A percentile compares a stretch with the other conserved stretches of the same genome.
phyloP scores from a whole-genome alignment of 345 rosid genomes.

The Melastoma malabathricum region DNA sequence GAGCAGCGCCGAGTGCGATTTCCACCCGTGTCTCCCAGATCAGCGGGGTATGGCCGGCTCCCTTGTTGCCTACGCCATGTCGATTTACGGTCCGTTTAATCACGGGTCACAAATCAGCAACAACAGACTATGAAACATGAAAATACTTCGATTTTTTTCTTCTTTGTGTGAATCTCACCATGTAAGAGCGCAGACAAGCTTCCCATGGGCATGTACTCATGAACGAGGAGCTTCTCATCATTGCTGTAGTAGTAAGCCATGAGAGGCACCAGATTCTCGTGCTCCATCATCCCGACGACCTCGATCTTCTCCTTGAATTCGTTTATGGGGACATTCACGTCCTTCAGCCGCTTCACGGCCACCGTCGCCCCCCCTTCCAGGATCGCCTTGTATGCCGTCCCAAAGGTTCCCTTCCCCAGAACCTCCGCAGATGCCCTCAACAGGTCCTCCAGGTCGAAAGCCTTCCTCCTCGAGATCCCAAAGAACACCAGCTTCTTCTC shows the following conservation, averaged over 20 bases:
- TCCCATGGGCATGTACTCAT: slow-evolving; percentile 4
- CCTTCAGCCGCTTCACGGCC: neutral
- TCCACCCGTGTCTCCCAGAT: slow-evolving; percentile 65
- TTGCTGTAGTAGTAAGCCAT: neutral
- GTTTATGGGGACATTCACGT: neutral
- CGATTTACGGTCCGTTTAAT: neutral
- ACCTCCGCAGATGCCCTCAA: neutral
- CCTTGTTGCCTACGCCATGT: slow-evolving; percentile 33
- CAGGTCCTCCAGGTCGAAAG: slow-evolving; percentile 1
- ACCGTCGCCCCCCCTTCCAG: slow-evolving; percentile 3
- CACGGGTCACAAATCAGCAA: neutral
- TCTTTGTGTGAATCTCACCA: no score
- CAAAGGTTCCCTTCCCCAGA: neutral
- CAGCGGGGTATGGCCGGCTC: slow-evolving; percentile 40
- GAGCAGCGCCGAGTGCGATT: slow-evolving; percentile 54
- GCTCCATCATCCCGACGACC: neutral
- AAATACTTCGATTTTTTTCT: no score
- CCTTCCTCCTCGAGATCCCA: neutral
- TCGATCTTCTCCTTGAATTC: neutral
- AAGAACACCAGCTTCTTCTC: slow-evolving; percentile 2
- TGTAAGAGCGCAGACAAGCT: slow-evolving; percentile 1
- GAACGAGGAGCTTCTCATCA: neutral
- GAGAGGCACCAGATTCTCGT: slow-evolving; percentile 5
- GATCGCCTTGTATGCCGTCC: neutral
- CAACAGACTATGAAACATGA: neutral